Evolutionary conservation across 192 early-diverging fungal species (phyloP).

Genomic region (Pilaira anomala): DNA sequence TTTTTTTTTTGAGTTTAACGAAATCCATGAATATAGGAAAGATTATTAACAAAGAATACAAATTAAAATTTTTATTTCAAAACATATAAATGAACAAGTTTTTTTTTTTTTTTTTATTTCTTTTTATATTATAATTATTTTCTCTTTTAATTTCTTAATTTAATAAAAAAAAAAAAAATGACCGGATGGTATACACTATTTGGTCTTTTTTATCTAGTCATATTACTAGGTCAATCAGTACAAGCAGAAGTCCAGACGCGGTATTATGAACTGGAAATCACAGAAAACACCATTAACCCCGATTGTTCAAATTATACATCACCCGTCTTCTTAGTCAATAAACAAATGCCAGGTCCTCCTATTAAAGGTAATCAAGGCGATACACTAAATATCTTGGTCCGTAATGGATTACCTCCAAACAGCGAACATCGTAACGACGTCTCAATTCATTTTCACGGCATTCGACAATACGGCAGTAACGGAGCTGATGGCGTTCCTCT

Average conservation of each 20-base stretch:
- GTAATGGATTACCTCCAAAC: constrained; percentile 28
- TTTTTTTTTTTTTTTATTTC: too few species aligned
- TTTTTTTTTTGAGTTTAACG: too few species aligned
- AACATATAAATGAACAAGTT: too few species aligned
- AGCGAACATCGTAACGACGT: constrained; percentile 12
- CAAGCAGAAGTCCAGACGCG: neutral
- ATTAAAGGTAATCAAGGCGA: constrained; percentile 54
- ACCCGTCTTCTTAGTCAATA: constrained; percentile 24
- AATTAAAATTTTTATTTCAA: too few species aligned
- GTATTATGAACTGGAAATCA: constrained; percentile 32
- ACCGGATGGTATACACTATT: neutral
- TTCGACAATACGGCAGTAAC: constrained; percentile 37
- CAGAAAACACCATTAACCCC: constrained; percentile 7
- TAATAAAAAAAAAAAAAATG: constrained; percentile 8
- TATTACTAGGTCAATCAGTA: too few species aligned
- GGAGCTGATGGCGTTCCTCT: constrained; percentile 55
- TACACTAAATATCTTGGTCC: constrained; percentile 40
- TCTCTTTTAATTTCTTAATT: too few species aligned
- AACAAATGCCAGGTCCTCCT: constrained; percentile 40
- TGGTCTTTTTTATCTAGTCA: too few species aligned
- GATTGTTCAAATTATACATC: constrained; percentile 22
- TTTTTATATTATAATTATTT: too few species aligned
- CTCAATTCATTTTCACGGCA: constrained; percentile 52
- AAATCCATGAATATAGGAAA: too few species aligned
- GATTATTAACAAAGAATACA: too few species aligned